Conservation (phyloP, 345 rosid genomes). For the Pugionium cornutum region DNA sequence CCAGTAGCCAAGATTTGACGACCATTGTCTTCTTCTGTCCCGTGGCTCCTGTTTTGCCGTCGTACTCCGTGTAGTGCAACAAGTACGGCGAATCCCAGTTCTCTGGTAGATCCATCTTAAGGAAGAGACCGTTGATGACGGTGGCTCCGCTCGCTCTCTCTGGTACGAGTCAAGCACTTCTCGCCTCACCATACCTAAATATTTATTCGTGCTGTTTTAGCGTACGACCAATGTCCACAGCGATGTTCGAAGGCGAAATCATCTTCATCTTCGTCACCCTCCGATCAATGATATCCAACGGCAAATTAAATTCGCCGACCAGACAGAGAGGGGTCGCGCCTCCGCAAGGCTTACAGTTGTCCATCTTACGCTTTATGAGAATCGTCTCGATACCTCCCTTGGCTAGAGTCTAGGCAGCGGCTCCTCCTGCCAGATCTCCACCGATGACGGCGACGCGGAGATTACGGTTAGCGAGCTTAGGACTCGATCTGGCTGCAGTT, state of each 20-base stretch:
- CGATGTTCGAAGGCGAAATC: conserved; percentile 90
- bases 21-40: conserved; percentile 78
- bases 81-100: conserved; percentile 56
- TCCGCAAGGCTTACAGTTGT: conserved; percentile 94
- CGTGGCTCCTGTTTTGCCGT: conserved; percentile 58
- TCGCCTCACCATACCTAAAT: conserved; percentile 78
- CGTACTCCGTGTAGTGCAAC: conserved; percentile 83
- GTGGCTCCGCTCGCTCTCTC: conserved; percentile 89
- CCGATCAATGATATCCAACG: conserved; percentile 89
- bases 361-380: conserved; percentile 83
- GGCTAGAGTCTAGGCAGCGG: conserved; percentile 79
- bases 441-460: conserved; percentile 92
- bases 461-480: conserved; percentile 63
- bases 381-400: conserved; percentile 85
- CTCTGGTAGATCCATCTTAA: conserved; percentile 80
- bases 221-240: conserved; percentile 91
- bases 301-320: conserved; percentile 95
- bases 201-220: conserved; percentile 95
- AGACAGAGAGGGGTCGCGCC: conserved; percentile 93
- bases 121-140: conserved; percentile 79
- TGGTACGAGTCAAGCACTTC: conserved; percentile 75
- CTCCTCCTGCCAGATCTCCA: conserved; percentile 88
- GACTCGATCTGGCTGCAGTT: conserved; percentile 57
- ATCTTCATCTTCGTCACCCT: conserved; percentile 91
- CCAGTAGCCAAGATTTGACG: conserved; percentile 34